Percentiles rank a stretch among this genome's conserved stretches.
Conservation (phyloP, 352 stramenopile genomes). For the Pythium oligandrum region DNA sequence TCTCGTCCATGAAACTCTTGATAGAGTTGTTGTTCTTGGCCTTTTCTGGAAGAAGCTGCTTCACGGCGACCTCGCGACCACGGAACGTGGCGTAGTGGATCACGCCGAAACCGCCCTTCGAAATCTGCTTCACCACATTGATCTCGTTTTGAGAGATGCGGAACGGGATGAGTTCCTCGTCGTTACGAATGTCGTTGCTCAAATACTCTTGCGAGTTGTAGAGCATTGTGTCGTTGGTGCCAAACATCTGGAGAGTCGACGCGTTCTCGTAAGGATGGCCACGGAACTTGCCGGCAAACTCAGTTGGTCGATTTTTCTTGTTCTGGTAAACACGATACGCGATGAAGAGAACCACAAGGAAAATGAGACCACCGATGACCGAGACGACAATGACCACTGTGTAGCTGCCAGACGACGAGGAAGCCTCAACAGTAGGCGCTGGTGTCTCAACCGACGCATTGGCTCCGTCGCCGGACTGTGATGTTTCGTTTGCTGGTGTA, state of each 20-base stretch:
- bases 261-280: neutral
- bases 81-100: constrained; percentile 16
- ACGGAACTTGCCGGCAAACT: neutral
- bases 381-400: constrained; percentile 5
- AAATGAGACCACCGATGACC: neutral
- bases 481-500: too few species aligned
- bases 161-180: constrained; percentile 9
- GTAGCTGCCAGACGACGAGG: neutral
- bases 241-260: neutral
- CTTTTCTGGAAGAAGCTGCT: constrained; percentile 24
- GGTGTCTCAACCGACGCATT: too few species aligned
- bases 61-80: constrained; percentile 11
- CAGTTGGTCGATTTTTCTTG: neutral
- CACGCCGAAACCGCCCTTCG: constrained; percentile 15
- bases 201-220: neutral
- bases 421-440: neutral
- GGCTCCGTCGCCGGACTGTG: too few species aligned
- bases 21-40: constrained; percentile 8
- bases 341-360: neutral
- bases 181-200: constrained; percentile 12
- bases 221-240: neutral
- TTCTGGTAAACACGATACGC: neutral
- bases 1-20: constrained; percentile 28
- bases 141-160: constrained; percentile 12
- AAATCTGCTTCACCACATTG: constrained; percentile 11